Conservation (phyloP, 2,329 filamentous ascomycete species). For the Didymella exigua region DNA sequence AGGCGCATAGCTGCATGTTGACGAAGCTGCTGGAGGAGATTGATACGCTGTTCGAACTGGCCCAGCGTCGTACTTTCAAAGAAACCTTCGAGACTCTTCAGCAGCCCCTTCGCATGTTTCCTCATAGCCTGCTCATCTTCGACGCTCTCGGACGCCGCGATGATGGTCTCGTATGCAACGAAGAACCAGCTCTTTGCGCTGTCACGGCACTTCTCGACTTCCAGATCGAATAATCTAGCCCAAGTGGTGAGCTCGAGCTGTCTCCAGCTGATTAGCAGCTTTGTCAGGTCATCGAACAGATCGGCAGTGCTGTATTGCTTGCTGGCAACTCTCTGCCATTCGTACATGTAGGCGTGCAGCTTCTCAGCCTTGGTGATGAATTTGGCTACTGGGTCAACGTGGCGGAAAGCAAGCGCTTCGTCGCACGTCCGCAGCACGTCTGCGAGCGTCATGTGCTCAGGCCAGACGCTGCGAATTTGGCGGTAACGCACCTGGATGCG, state of each 20-base stretch:
- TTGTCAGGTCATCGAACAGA: conserved; percentile 78
- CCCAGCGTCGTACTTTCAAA: conserved; percentile 79
- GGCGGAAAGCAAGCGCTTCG: conserved; percentile 73
- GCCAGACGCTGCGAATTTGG: conserved; percentile 67
- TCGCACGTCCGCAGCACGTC: conserved; percentile 80
- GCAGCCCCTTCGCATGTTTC: conserved; percentile 69
- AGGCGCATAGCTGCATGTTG: conserved; percentile 69
- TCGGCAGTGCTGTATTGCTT: conserved; percentile 71
- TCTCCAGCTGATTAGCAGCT: conserved; percentile 84
- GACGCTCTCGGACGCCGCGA: conserved; percentile 75
- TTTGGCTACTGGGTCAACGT: conserved; percentile 83
- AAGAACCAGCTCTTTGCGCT: conserved; percentile 95
- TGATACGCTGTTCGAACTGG: conserved; percentile 75
- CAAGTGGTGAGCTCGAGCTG: conserved; percentile 90
- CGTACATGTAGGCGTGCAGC: conserved; percentile 81
- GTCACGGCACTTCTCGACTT: conserved; percentile 74
- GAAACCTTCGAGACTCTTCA: conserved; percentile 80
- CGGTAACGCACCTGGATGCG: conserved; percentile 74
- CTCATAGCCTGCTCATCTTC: conserved; percentile 63
- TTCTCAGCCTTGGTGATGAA: conserved; percentile 87
- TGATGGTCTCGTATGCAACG: conserved; percentile 86
- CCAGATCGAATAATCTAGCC: conserved; percentile 85
- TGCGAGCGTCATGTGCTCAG: conserved; percentile 76
- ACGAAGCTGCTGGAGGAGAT: conserved; percentile 66
- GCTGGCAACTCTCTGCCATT: conserved; percentile 95